Base-by-base conservation (phyloP, 2,329 filamentous ascomycete genomes). In the Aspergillus texensis region DNA sequence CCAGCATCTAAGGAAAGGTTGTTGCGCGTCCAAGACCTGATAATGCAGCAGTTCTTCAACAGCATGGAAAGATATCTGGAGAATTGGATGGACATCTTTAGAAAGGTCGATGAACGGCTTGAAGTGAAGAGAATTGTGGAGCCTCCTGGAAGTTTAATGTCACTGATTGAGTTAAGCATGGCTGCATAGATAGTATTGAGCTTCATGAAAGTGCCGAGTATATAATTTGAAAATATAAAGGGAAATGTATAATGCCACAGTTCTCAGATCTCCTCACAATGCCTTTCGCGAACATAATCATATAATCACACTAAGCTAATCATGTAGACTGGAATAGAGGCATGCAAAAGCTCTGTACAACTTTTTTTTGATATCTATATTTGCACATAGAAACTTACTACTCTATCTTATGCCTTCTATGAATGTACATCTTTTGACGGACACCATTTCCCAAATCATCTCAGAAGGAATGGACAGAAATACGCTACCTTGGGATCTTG, bases 31-130 rank as follows among this genome's bases (percentile, higher is more conserved):
- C 65, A 74, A 24, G 77, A 79, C 63, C 55, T 80, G 65, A 75
- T 72, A 2, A 78, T 79, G 77, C 55, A 72, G 66, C 72, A 77
- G 66, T 66, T 64, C 6, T 77, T 78, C 48, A 79, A 79, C 63
- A 73, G 71, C 16, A 62, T 69, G 28, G 78, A 80, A 63, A 66
- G 78, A n/a, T 72, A 74, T 11, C 32, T 75, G 41, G 69, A 66
- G 0, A 75, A 78, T 19, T 79, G 75, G 74, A 70, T 67, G 48
- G 62, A 62, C 0, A 45, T 79, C 26, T 65, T 79, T 14, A 65
- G 46, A 28, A 59, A 59, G 34, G 71, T 68, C 2, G 72, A 73
- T 64, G 36, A 52, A 12, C 67, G 67, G 65, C 71, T 70, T 45
- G 32, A 21, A 26, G 36, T 72, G 26, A 63, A 61, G 55, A 60